Evolutionary conservation across 257 asterid genomes (phyloP).

Genomic region (Solanum chaucha): DNA sequence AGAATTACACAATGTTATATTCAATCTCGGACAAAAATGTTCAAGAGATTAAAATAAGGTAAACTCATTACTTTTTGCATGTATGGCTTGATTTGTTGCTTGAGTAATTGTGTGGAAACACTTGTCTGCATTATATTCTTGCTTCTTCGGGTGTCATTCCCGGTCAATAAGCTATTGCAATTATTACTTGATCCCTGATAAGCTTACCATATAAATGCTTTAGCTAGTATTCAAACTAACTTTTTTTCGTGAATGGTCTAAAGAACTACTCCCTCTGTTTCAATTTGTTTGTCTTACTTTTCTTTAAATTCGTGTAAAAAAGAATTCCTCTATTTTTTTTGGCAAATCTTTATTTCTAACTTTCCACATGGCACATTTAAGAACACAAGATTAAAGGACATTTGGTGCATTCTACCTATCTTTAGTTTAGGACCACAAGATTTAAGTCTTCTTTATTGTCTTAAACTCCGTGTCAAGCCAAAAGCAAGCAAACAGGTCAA

Average conservation of each 20-base stretch:
- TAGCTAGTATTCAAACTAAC: background rate
- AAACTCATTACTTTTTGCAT: background rate
- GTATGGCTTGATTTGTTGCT: background rate
- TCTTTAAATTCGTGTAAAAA: background rate
- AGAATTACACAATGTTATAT: constrained; percentile 71
- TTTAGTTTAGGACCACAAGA: background rate
- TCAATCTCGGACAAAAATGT: constrained; percentile 85
- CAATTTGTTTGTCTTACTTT: background rate
- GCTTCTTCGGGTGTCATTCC: background rate
- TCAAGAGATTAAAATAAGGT: constrained; percentile 61
- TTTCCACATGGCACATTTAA: background rate
- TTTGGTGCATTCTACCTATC: background rate
- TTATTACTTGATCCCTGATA: background rate
- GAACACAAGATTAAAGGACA: background rate
- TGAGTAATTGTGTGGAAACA: background rate
- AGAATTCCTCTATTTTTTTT: background rate
- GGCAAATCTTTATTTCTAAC: background rate
- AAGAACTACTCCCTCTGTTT: background rate
- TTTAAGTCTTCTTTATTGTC: background rate
- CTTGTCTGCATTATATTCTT: background rate
- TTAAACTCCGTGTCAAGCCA: background rate
- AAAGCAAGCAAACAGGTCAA: background rate
- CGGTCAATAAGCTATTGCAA: background rate
- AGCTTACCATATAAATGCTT: background rate
- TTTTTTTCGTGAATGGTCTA: background rate